Conservation (phyloP, 2,329 filamentous ascomycete genomes). For the Trichoderma atrobrunneum region DNA sequence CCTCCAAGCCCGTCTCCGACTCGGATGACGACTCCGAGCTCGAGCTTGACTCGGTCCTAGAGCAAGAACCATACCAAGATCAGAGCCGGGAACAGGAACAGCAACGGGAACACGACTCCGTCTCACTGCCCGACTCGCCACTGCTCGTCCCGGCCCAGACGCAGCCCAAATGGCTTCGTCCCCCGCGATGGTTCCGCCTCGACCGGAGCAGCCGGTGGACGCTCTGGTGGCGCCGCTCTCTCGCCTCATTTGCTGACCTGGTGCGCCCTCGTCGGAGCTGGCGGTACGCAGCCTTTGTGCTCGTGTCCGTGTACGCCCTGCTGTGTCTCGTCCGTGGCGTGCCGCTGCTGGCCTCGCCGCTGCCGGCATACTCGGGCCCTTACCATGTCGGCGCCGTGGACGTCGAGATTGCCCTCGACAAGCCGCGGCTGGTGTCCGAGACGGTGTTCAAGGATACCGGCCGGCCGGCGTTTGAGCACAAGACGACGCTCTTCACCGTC, state of each 20-base stretch:
- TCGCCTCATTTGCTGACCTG: neutral
- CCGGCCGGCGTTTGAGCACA: slow-evolving; percentile 43
- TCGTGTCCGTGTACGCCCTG: slow-evolving; percentile 35
- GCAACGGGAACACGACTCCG: neutral
- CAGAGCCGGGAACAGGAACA: too few relatives aligned
- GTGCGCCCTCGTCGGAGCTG: slow-evolving; percentile 35
- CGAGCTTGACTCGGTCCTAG: neutral
- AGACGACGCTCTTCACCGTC: slow-evolving; percentile 49
- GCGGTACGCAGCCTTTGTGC: slow-evolving; percentile 34
- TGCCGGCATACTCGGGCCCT: slow-evolving; percentile 45
- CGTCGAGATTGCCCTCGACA: slow-evolving; percentile 42
- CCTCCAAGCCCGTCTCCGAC: neutral
- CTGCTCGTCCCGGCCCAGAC: slow-evolving; percentile 9
- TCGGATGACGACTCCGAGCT: slow-evolving; percentile 4
- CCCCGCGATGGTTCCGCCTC: slow-evolving; percentile 9
- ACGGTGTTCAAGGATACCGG: slow-evolving; percentile 34
- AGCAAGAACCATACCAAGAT: neutral
- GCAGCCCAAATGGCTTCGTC: slow-evolving; percentile 18
- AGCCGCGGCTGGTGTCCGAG: slow-evolving; percentile 32
- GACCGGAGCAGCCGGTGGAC: slow-evolving; percentile 4
- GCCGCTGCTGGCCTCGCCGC: slow-evolving; percentile 43
- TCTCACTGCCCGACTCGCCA: slow-evolving; percentile 16
- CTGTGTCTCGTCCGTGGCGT: slow-evolving; percentile 40
- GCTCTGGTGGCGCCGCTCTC: slow-evolving; percentile 11
- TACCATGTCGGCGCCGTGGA: slow-evolving; percentile 48